Conservation (phyloP, 1,139 yeast species). For the Zygoascus meyerae region DNA sequence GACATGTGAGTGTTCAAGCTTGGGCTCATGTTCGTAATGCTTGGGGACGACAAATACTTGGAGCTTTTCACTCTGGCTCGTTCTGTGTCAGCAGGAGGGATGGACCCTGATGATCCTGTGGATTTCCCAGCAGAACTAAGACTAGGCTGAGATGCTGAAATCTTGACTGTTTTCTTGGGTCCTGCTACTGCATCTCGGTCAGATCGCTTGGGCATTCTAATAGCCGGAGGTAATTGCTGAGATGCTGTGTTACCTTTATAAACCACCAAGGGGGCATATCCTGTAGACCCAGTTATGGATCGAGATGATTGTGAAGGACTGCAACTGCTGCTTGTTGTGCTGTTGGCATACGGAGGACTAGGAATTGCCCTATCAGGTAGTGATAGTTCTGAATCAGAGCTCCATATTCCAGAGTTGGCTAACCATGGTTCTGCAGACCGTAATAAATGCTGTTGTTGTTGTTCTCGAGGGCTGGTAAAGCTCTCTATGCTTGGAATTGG, state of each 20-base stretch:
- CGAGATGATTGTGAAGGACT: not conserved
- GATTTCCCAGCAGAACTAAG: not conserved
- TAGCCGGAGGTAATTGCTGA: not conserved
- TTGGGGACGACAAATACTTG: not conserved
- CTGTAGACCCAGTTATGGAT: constrained; percentile 2
- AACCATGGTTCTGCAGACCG: not conserved
- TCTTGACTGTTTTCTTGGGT: not conserved
- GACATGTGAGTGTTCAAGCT: not conserved
- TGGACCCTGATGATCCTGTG: not conserved
- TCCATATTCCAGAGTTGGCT: not conserved
- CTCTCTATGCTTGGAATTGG: not conserved
- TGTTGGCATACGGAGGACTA: not conserved
- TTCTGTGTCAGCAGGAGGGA: not conserved
- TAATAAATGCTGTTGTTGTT: not conserved
- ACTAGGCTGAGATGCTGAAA: not conserved
- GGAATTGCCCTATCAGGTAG: not conserved
- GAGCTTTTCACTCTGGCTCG: not conserved
- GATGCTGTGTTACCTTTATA: not conserved
- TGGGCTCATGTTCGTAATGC: constrained; percentile 1
- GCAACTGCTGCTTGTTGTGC: not conserved
- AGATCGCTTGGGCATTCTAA: constrained; percentile 7
- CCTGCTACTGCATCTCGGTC: not conserved
- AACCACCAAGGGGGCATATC: not conserved
- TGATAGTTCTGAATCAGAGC: not conserved
- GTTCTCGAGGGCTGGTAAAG: not conserved